Conservation (phyloP, 2,329 filamentous ascomycete species). For the Plectosphaerella sp. region DNA sequence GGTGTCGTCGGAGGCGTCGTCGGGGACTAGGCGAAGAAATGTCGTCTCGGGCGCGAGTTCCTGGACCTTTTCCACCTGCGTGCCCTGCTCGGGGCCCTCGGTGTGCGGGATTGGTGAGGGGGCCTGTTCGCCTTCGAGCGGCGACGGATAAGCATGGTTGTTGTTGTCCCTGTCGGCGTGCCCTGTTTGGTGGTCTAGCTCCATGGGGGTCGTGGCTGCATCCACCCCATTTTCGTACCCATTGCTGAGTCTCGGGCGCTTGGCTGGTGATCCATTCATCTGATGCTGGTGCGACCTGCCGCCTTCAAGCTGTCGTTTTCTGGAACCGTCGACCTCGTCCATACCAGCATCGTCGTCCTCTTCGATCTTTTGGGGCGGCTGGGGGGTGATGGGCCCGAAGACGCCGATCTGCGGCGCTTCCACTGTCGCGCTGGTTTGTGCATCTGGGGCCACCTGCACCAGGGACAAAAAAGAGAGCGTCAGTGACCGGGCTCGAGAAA, state of each 20-base stretch:
- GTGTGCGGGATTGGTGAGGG: conserved; percentile 50
- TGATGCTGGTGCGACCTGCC: conserved; percentile 37
- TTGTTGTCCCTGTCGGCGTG: conserved; percentile 31
- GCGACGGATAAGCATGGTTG: conserved; percentile 62
- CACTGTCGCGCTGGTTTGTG: conserved; percentile 32
- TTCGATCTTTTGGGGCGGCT: conserved; percentile 35
- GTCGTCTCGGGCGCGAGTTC: conserved; percentile 56
- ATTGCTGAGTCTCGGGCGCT: conserved; percentile 58
- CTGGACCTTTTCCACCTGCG: conserved; percentile 59
- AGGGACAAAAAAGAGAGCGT: conserved; percentile 23
- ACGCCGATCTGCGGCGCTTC: conserved; percentile 46
- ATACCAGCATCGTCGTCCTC: conserved; percentile 29
- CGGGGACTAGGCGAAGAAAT: conserved; percentile 50
- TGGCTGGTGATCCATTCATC: conserved; percentile 52
- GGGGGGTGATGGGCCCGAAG: conserved; percentile 50
- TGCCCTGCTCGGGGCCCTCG: conserved; percentile 59
- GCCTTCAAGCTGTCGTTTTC: conserved; percentile 46
- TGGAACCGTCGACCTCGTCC: conserved; percentile 38
- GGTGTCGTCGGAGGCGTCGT: conserved; percentile 30
- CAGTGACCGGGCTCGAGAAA: no score
- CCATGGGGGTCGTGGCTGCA: conserved; percentile 49
- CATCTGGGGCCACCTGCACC: conserved; percentile 46
- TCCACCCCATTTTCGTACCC: conserved; percentile 53
- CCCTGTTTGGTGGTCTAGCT: conserved; percentile 43
- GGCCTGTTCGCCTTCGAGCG: conserved; percentile 53